These are phyloP conservation scores for Syzygium aromaticum DNA, from an alignment of 345 rosid genomes.

Conservation along the genomic window DNA sequence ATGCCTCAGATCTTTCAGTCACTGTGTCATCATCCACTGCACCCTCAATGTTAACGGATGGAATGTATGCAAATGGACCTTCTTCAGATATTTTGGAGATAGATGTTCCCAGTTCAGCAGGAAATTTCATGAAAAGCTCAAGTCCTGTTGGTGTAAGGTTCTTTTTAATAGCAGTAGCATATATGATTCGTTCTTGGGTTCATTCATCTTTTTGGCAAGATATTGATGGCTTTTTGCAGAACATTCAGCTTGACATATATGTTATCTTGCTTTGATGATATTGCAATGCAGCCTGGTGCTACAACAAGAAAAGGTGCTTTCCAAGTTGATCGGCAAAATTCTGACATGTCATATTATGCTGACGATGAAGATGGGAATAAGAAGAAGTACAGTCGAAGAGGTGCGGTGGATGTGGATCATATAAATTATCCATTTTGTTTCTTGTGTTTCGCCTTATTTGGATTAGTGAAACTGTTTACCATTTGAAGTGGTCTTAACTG, in stretches of 20 bases:
- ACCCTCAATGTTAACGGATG: conserved; percentile 31
- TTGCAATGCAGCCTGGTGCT: conserved; percentile 52
- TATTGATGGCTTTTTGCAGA: background rate
- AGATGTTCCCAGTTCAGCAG: conserved; percentile 68
- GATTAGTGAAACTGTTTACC: background rate
- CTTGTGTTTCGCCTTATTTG: background rate
- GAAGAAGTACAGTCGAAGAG: conserved; percentile 86
- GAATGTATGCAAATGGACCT: conserved; percentile 21
- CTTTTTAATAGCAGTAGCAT: background rate
- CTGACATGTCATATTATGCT: conserved; percentile 70
- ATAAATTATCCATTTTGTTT: background rate
- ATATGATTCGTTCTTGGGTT: background rate
- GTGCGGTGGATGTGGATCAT: conserved; percentile 23
- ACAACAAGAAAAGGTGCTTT: conserved; percentile 76
- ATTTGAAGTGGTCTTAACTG: background rate
- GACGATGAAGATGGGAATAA: conserved; percentile 91
- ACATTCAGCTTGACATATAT: background rate
- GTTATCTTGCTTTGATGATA: background rate
- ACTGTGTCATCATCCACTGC: conserved; percentile 33
- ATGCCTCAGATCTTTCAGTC: conserved; percentile 55
- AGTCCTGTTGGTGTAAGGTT: conserved; percentile 75
- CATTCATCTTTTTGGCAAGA: background rate
- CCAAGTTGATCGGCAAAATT: conserved; percentile 67
- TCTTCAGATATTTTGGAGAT: conserved; percentile 85
- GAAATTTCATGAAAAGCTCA: conserved; percentile 52